A percentile compares a stretch with the other conserved stretches of the same genome.
Conservation (phyloP, 208 protist species). For the Acanthamoeba culbertsoni region DNA sequence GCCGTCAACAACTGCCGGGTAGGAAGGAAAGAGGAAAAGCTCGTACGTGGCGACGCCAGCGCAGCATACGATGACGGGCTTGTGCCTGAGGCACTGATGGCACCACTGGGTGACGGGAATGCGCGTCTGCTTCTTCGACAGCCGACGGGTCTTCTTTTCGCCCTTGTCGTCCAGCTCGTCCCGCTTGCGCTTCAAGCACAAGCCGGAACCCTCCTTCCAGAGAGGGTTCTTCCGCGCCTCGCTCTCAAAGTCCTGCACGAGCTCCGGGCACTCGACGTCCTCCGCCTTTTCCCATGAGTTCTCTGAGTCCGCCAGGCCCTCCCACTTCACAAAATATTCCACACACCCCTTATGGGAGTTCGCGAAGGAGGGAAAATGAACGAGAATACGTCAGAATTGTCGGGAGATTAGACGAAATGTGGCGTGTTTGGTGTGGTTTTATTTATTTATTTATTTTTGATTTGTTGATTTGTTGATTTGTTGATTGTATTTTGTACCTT, state of each 20-base stretch:
- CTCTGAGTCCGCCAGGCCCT: neutral
- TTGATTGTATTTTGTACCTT: too few relatives aligned
- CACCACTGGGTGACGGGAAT: slow-evolving; percentile 39
- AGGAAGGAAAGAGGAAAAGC: neutral
- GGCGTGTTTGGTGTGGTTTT: too few relatives aligned
- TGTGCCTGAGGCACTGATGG: slow-evolving; percentile 24
- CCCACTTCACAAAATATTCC: slow-evolving; percentile 37
- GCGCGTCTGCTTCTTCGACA: neutral
- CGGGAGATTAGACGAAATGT: neutral
- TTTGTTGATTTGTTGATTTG: too few relatives aligned
- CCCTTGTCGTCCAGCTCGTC: slow-evolving; percentile 28
- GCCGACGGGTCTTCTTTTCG: slow-evolving; percentile 30
- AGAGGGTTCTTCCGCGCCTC: slow-evolving; percentile 25
- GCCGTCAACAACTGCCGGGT: neutral
- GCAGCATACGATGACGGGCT: slow-evolving; percentile 46
- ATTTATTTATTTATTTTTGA: too few relatives aligned
- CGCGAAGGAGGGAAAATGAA: too few relatives aligned
- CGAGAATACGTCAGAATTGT: neutral
- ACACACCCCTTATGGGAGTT: neutral
- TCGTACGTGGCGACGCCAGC: neutral
- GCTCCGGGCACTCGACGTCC: slow-evolving; percentile 22
- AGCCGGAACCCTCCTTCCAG: slow-evolving; percentile 17
- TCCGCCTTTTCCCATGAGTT: slow-evolving; percentile 48
- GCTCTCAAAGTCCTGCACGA: slow-evolving; percentile 52
- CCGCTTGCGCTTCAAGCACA: neutral